These are phyloP conservation scores for Oropetium thomaeum DNA, from an alignment of 176 grass and related monocot species.

Conservation along the genomic window DNA sequence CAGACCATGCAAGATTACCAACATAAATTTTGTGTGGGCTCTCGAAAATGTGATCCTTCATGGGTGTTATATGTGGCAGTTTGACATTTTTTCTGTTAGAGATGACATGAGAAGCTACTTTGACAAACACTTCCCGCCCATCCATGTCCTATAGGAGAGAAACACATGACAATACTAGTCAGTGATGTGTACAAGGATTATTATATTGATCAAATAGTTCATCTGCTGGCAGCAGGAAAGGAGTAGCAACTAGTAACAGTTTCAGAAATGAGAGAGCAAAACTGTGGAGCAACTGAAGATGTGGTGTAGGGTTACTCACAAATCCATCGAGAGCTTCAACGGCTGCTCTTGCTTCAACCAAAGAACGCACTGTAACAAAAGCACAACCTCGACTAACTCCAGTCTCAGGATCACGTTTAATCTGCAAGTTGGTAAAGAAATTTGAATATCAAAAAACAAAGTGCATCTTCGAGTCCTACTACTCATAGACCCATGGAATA, in stretches of 20 bases:
- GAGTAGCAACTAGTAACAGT: neutral
- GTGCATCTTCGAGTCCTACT: neutral
- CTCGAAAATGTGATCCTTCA: conserved; percentile 69
- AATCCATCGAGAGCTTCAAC: conserved; percentile 56
- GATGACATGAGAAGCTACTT: conserved; percentile 52
- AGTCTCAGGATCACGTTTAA: conserved; percentile 52
- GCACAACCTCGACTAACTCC: conserved; percentile 71
- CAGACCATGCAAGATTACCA: conserved; percentile 69
- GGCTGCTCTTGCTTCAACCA: conserved; percentile 60
- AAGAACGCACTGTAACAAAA: conserved; percentile 62
- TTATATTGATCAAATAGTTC: neutral
- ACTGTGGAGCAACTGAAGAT: neutral
- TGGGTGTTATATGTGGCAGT: conserved; percentile 40
- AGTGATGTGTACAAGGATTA: neutral
- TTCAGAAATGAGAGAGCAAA: neutral
- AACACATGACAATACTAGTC: neutral
- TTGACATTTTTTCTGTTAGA: conserved; percentile 45
- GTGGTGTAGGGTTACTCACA: conserved; percentile 36
- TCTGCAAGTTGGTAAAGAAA: conserved; percentile 23
- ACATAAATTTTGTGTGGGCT: conserved; percentile 65
- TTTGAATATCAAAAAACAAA: conserved; percentile 9
- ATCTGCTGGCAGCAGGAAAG: neutral
- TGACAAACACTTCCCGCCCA: conserved; percentile 71
- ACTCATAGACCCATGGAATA: neutral
- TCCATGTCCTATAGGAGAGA: conserved; percentile 53